Evolutionary conservation across 2,329 filamentous ascomycete species (phyloP).

Genomic region (Ascochyta pisi): DNA sequence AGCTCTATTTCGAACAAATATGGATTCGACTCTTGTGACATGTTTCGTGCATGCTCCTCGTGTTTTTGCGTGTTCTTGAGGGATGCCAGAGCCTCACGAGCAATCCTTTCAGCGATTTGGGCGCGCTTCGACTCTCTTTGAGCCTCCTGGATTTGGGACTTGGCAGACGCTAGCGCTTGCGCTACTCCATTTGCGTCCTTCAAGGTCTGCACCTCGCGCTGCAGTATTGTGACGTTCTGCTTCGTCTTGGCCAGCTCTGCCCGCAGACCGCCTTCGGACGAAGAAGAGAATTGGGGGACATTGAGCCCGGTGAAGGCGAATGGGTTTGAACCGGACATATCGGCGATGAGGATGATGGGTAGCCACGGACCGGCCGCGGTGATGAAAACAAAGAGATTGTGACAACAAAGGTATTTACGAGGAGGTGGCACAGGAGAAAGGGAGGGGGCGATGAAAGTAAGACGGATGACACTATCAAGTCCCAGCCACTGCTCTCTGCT

Average conservation of each 20-base stretch:
- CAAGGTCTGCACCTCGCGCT: background rate
- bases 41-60: background rate
- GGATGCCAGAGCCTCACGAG: background rate
- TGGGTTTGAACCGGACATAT: background rate
- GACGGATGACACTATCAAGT: background rate
- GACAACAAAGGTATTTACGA: background rate
- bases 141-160: background rate
- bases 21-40: background rate
- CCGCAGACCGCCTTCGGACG: background rate
- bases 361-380: background rate
- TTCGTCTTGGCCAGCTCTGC: background rate
- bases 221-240: background rate
- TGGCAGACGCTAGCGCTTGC: background rate
- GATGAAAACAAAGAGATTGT: slow-evolving; percentile 5
- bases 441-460: background rate
- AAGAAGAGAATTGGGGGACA: background rate
- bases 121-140: slow-evolving; percentile 9
- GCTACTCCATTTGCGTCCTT: slow-evolving; percentile 3
- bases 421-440: no score
- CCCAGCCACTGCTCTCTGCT: background rate
- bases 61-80: background rate
- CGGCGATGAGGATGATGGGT: background rate
- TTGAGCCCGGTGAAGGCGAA: background rate
- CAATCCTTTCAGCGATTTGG: slow-evolving; percentile 9
- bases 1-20: background rate